These are phyloP conservation scores for Malus fusca DNA, from an alignment of 306 rosid genomes.

Conservation along the genomic window DNA sequence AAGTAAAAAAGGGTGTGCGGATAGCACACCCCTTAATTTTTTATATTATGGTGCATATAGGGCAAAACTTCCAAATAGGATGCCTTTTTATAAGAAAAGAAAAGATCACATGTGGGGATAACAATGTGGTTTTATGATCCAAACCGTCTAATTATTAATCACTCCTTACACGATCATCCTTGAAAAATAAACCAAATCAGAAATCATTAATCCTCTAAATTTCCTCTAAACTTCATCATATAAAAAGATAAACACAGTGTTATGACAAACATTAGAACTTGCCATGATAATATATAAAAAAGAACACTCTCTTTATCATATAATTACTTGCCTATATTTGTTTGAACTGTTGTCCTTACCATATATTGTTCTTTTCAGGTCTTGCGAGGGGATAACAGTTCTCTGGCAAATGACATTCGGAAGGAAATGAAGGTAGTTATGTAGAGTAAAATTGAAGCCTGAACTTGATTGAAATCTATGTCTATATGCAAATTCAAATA, in stretches of 20 bases:
- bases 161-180: background rate
- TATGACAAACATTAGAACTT: background rate
- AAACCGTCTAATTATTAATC: background rate
- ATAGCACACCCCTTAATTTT: background rate
- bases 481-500: constrained; percentile 3
- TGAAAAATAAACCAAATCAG: background rate
- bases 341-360: constrained; percentile 6
- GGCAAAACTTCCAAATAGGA: background rate
- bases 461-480: background rate
- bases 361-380: constrained; percentile 47
- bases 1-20: too few species aligned
- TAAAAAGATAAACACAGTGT: background rate
- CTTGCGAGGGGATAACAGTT: constrained; percentile 90
- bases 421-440: constrained; percentile 92
- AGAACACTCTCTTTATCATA: background rate
- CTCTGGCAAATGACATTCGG: constrained; percentile 96
- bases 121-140: background rate
- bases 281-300: background rate
- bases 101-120: background rate
- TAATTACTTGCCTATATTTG: background rate
- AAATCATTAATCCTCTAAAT: background rate
- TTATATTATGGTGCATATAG: background rate
- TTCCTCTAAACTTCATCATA: background rate
- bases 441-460: constrained; percentile 2
- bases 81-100: background rate